Evolutionary conservation across 1,139 yeast species (phyloP), one percentile per base, ranked within the genome.

Genomic region (Suhomyces anneliseae): DNA sequence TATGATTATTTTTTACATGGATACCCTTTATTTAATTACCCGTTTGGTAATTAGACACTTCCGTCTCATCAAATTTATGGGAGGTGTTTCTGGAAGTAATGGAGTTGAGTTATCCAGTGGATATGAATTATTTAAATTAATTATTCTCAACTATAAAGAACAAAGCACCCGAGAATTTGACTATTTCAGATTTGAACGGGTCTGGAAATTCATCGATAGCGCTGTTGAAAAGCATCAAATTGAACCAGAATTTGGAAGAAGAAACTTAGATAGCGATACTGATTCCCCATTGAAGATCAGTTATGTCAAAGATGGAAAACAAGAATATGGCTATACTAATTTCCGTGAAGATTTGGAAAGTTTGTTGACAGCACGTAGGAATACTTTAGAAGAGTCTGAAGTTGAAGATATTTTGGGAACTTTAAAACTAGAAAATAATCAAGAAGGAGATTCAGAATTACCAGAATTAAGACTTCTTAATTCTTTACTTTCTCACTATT

Each of bases 1-100:
- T 34, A 65, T 74, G 45, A 66, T 74, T 26, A 72, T 74, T 10
- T 64, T 65, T 42, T 75, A 74, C 52, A 55, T 73, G 58, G 80
- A 76, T 49, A 61, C 77, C 1, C 58, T 76, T 8, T 69, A 72
- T 48, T 60, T 73, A 41, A 61, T 74, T 12, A 52, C 76, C 6
- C 60, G 62, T 36, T 55, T 76, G 34, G 59, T 71, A 7, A 58
- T 72, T 34, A 62, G 60, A 37, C 78, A 76, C 50, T 72, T 67
- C 50, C 66, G 69, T 39, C 60, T 75, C 31, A 67, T 74, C 27
- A 71, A 69, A 49, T 64, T 65, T 33, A 64, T 73, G 43, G 65
- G 56, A 8, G 56, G 70, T 6, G 61, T 49, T 37, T 24, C 41
- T 8, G 34, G 40, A 2, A 19, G 39, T 10, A 14, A 27, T 36